phyloP scores from a whole-genome alignment of 176 grass and related monocot genomes.

The Avena insularis region DNA sequence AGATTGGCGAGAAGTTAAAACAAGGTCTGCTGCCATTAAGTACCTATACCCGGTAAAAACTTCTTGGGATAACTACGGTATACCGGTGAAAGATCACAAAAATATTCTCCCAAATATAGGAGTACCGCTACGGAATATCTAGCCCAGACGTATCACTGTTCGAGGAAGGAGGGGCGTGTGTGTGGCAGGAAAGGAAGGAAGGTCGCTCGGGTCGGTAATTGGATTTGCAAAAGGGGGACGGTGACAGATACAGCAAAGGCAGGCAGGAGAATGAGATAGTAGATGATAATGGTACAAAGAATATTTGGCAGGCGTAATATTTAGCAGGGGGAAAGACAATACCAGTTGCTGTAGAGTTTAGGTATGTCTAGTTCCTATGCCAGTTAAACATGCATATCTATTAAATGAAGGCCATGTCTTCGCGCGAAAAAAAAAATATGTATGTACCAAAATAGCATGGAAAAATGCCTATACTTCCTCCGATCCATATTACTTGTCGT shows the following conservation, averaged over 20 bases:
- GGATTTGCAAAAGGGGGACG: neutral
- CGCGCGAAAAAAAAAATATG: neutral
- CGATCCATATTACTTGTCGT: too few relatives aligned
- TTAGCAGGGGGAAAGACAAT: neutral
- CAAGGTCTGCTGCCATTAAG: too few relatives aligned
- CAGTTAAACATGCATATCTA: neutral
- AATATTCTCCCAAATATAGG: too few relatives aligned
- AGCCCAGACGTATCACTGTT: too few relatives aligned
- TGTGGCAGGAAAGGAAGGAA: neutral
- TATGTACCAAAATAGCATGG: neutral
- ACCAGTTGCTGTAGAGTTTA: neutral
- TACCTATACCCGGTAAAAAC: too few relatives aligned
- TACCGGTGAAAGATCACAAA: too few relatives aligned
- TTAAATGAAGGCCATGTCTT: neutral
- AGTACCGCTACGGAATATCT: too few relatives aligned
- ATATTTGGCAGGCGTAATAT: conserved; percentile 3
- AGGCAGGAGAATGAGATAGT: too few relatives aligned
- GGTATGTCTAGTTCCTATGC: neutral
- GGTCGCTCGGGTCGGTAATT: neutral
- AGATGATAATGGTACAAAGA: neutral
- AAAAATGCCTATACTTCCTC: too few relatives aligned
- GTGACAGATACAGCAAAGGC: neutral
- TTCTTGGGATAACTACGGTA: too few relatives aligned
- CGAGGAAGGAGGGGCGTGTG: neutral
- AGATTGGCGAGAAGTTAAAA: too few relatives aligned